These are phyloP conservation scores for Candida insectalens DNA, from an alignment of 805 yeast genomes.

Conservation along the genomic window DNA sequence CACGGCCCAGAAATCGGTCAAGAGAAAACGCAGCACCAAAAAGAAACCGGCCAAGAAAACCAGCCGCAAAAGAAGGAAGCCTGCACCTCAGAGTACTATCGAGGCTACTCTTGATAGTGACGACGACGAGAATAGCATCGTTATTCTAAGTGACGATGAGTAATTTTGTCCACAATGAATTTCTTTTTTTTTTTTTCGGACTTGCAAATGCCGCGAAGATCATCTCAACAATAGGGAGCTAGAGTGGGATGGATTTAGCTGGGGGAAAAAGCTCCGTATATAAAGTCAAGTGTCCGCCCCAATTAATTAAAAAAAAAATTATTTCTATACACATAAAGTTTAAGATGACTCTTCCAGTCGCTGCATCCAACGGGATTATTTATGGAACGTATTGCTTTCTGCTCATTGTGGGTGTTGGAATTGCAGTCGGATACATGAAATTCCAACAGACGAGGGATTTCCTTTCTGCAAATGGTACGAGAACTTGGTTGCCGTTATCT, in stretches of 20 bases:
- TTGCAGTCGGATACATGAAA: constrained; percentile 50
- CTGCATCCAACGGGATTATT: constrained; percentile 51
- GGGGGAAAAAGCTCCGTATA: not conserved
- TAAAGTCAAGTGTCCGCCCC: not conserved
- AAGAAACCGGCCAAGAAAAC: not conserved
- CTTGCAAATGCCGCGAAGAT: no score
- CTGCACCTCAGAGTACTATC: not conserved
- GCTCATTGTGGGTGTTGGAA: constrained; percentile 41
- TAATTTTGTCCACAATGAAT: not conserved
- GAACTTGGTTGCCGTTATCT: constrained; percentile 70
- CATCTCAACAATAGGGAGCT: no score
- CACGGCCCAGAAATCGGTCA: no score
- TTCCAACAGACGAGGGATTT: constrained; percentile 35
- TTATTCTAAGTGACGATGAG: constrained; percentile 6
- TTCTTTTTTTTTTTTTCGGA: not conserved
- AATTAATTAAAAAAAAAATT: not conserved
- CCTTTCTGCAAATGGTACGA: constrained; percentile 72
- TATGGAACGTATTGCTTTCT: constrained; percentile 50
- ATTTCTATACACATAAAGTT: not conserved
- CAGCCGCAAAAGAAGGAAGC: not conserved
- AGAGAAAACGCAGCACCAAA: no score
- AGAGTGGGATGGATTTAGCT: no score
- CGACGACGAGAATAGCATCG: constrained; percentile 7
- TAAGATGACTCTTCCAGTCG: constrained; percentile 28
- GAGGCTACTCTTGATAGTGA: no score